Evolutionary conservation across 257 asterid species (phyloP).

Genomic region (Henckelia pumila): DNA sequence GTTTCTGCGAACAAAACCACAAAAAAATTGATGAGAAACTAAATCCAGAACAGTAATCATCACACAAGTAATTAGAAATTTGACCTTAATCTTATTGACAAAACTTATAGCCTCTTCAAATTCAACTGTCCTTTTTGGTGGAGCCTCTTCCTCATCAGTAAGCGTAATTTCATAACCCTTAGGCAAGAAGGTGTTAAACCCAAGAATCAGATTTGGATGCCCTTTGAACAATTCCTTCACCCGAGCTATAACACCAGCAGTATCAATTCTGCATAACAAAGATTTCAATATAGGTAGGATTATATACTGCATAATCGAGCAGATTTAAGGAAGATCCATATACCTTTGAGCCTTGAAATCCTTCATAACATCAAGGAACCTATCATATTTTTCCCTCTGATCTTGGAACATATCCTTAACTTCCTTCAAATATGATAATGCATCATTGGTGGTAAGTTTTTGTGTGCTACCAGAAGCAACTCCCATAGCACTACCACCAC

Average conservation of each 20-base stretch:
- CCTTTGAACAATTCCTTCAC: conserved; percentile 71
- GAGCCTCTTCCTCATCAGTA: conserved; percentile 57
- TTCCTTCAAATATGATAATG: conserved; percentile 53
- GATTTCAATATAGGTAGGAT: neutral
- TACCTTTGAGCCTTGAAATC: conserved; percentile 70
- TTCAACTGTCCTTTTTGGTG: conserved; percentile 62
- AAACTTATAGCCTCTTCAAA: conserved; percentile 75
- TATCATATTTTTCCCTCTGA: conserved; percentile 58
- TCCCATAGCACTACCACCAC: conserved; percentile 30
- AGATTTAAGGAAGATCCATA: conserved; percentile 6
- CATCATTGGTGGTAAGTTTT: conserved; percentile 59
- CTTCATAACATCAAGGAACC: conserved; percentile 70
- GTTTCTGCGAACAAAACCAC: conserved; percentile 43
- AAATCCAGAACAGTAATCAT: conserved; percentile 12
- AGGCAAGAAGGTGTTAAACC: conserved; percentile 74
- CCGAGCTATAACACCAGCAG: conserved; percentile 58
- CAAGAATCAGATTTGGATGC: conserved; percentile 62
- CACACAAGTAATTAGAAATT: conserved; percentile 17
- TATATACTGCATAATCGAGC: conserved; percentile 1
- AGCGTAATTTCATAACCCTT: conserved; percentile 73
- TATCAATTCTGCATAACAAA: conserved; percentile 43
- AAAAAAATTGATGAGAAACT: conserved; percentile 13
- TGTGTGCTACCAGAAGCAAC: conserved; percentile 43
- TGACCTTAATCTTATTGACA: conserved; percentile 68
- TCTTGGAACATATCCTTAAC: conserved; percentile 67